These are phyloP conservation scores for Ogataea ramenticola DNA, from an alignment of 805 yeast genomes.

Conservation along the genomic window DNA sequence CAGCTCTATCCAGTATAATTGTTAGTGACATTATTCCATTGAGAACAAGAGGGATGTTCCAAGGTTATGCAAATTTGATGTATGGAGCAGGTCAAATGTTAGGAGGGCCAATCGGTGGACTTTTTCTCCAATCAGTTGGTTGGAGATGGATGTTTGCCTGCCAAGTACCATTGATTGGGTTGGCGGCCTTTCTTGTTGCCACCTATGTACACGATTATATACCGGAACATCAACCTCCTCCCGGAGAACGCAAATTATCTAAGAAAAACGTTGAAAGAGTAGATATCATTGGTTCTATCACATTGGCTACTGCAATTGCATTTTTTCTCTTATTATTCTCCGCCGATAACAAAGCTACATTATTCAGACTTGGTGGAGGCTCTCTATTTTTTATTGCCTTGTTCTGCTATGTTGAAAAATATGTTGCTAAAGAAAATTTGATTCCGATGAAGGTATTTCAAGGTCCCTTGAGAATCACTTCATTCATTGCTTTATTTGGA, in stretches of 20 bases:
- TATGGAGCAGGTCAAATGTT: constrained; percentile 32
- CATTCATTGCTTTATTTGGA: constrained; percentile 30
- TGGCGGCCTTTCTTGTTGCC: constrained; percentile 19
- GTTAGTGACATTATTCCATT: constrained; percentile 50
- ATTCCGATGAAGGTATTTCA: constrained; percentile 32
- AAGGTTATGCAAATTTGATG: constrained; percentile 40
- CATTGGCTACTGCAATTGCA: constrained; percentile 26
- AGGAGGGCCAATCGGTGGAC: constrained; percentile 39
- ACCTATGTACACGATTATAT: constrained; percentile 27
- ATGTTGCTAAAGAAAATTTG: constrained; percentile 29
- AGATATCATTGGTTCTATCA: constrained; percentile 34
- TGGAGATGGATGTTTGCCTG: constrained; percentile 38
- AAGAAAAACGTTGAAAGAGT: constrained; percentile 28
- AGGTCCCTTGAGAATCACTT: constrained; percentile 32
- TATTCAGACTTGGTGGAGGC: constrained; percentile 3
- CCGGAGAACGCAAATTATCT: constrained; percentile 20
- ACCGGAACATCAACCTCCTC: constrained; percentile 13
- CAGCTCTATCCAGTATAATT: constrained; percentile 42
- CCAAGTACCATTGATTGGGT: constrained; percentile 32
- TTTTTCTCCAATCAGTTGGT: constrained; percentile 30
- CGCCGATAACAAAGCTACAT: constrained; percentile 6
- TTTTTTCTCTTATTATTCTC: constrained; percentile 29
- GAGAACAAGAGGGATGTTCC: constrained; percentile 44
- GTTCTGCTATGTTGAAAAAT: constrained; percentile 28
- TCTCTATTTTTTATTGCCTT: constrained; percentile 7